A percentile compares a stretch with the other conserved stretches of the same genome.
Evolutionary conservation across 495 filamentous ascomycete genomes (phyloP).

Genomic region (Aspergillus homomorphus): DNA sequence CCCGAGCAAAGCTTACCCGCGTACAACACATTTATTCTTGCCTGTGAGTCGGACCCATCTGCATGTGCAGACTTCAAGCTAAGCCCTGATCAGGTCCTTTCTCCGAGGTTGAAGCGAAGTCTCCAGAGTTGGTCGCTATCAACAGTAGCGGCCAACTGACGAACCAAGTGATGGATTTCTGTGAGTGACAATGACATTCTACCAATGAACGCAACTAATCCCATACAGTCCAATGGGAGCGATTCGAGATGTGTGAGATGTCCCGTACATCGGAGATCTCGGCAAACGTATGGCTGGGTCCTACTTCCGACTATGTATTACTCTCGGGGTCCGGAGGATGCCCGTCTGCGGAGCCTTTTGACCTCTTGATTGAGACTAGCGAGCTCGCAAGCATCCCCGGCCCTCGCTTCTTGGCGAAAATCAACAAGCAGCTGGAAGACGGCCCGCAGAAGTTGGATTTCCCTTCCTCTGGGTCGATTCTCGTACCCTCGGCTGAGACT

Average conservation of each 20-base stretch:
- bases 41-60: conserved; percentile 46
- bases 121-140: conserved; percentile 67
- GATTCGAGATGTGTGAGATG: conserved; percentile 90
- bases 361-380: conserved; percentile 81
- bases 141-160: conserved; percentile 71
- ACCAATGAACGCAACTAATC: conserved; percentile 18
- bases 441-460: conserved; percentile 71
- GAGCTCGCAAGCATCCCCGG: conserved; percentile 72
- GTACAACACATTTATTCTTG: conserved; percentile 83
- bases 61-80: conserved; percentile 6
- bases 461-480: conserved; percentile 86
- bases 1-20: conserved; percentile 52
- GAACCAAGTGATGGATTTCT: conserved; percentile 83
- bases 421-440: conserved; percentile 55
- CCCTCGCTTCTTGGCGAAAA: conserved; percentile 49
- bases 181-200: conserved; percentile 39
- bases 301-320: conserved; percentile 68
- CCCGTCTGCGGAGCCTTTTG: conserved; percentile 44
- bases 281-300: conserved; percentile 85
- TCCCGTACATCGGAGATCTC: conserved; percentile 84
- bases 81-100: conserved; percentile 57
- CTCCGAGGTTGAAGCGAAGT: conserved; percentile 65
- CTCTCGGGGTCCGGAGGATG: conserved; percentile 21
- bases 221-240: conserved; percentile 70
- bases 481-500: conserved; percentile 75